Base-by-base conservation (phyloP, 495 filamentous ascomycete genomes). In the Astrothelium macrocarpum region DNA sequence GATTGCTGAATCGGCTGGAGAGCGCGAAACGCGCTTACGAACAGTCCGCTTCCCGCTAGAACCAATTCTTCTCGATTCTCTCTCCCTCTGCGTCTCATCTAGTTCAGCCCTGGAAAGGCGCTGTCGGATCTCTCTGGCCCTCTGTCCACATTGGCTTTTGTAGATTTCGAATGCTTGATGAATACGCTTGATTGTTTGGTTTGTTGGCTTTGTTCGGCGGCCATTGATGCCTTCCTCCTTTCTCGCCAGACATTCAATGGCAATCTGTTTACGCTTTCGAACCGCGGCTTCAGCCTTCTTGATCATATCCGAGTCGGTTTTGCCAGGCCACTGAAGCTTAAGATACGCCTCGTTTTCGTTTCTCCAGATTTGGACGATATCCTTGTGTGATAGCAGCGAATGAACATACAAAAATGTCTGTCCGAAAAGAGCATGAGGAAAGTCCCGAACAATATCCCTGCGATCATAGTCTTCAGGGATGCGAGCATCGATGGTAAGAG, bases 331-430 rank as follows among this genome's bases (percentile, higher is more conserved):
- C 25, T 56, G 49, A 10, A n/a, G 25, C 29, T 9, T 56, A 1
- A 56, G 49, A 29, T 56, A 56, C 1, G 49, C 20, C 25, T 56
- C 25, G 16, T 56, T 26, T 25, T 56, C 49, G 25, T 26, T 20
- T 29, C 49, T 56, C 49, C 49, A 56, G 25, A 56, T 56, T 16
- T 56, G 49, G 23, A 56, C 49, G 29, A 56, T 56, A 2, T 56
- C 49, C 25, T 16, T 26, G 49, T 56, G 49, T 20, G 49, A 56
- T 9, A 56, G 7, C 25, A 28, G 5, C 29, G 49, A n/a, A 20
- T 56, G 49, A 29, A 29, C 49, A 29, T 56, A 56, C 25, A 56
- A 20, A 16, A 56, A 56, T 29, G 49, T 56, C 9, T 56, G 23
- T 4, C 49, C 49, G 16, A 56, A 29, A 25, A 56, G 49, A 9